Evolutionary conservation across 192 early-diverging fungal genomes (phyloP).

Genomic region (Rhizophagus sp.): DNA sequence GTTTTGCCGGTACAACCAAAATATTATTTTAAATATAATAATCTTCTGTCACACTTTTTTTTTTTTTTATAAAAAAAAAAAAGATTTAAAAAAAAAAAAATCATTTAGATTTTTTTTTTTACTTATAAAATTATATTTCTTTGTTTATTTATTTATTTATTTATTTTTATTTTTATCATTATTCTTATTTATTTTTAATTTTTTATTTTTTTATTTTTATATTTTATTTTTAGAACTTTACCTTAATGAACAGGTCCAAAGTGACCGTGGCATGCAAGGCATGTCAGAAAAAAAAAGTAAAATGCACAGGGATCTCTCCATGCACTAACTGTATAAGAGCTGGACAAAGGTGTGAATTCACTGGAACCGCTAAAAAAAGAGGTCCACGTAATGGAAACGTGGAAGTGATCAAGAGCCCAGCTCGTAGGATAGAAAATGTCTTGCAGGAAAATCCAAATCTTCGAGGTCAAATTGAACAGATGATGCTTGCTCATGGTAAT

Average conservation of each 20-base stretch:
- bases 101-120: too few relatives aligned
- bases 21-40: too few relatives aligned
- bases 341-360: background rate
- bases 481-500: background rate
- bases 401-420: background rate
- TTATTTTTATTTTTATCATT: too few relatives aligned
- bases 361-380: conserved; percentile 7
- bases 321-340: background rate
- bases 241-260: background rate
- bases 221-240: background rate
- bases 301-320: conserved; percentile 5
- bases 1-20: too few relatives aligned
- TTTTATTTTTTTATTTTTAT: background rate
- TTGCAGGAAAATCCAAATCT: background rate
- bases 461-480: background rate
- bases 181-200: background rate
- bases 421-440: conserved; percentile 9
- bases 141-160: too few relatives aligned
- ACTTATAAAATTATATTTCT: too few relatives aligned
- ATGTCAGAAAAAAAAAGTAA: conserved; percentile 16
- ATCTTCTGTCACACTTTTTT: too few relatives aligned
- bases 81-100: too few relatives aligned
- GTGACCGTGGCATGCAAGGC: conserved; percentile 9
- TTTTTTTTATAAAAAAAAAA: too few relatives aligned
- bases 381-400: conserved; percentile 14